Base-by-base conservation (phyloP, 176 grass and related monocot genomes). In the Saccharum officinarum region DNA sequence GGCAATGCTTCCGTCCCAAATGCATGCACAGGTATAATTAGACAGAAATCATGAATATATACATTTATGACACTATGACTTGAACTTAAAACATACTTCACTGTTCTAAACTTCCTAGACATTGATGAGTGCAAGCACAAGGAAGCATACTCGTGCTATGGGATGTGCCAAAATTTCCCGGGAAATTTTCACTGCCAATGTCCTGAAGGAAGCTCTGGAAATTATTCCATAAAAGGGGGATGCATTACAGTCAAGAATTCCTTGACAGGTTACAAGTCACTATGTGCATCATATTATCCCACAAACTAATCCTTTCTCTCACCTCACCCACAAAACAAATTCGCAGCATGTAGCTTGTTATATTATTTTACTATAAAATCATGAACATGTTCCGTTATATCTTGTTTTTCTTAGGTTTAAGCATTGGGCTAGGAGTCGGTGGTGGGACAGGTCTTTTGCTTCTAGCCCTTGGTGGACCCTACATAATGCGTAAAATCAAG, bases 111-210 rank as follows among this genome's bases (percentile, higher is more conserved):
- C 13, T 46, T 46, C 44, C 30, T 68, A 84, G 82, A 85, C 62
- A 69, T 85, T 55, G 62, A 85, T 3, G 83, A 85, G 47, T 85
- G 83, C 20, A 3, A 64, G 0, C 61, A 57, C 16, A 20, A 36
- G 44, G 44, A 77, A 55, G 14, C 52, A 36, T 44, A 85, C 34
- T 57, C 73, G 52, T 85, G 73, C 44, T 85, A 85, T 28, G 83
- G 83, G 52, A 55, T 23, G 64, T 85, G 83, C 73, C 14, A 40
- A 85, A 77, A 85, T 69, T 9, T 14, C 3, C 41, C 30, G 4
- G 71, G 82, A 75, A 36, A 20, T 10, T 84, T 84, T 74, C 42
- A 63, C 10, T 84, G 82, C 62, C 73, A 50, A 54, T 85, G 83
- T 34, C 73, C 61, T 9, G 30, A 67, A 18, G 30, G 65, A 67